Percentiles rank a stretch among this genome's conserved stretches.
Evolutionary conservation across 2,329 filamentous ascomycete genomes (phyloP).

Genomic region (Botrytis byssoidea): DNA sequence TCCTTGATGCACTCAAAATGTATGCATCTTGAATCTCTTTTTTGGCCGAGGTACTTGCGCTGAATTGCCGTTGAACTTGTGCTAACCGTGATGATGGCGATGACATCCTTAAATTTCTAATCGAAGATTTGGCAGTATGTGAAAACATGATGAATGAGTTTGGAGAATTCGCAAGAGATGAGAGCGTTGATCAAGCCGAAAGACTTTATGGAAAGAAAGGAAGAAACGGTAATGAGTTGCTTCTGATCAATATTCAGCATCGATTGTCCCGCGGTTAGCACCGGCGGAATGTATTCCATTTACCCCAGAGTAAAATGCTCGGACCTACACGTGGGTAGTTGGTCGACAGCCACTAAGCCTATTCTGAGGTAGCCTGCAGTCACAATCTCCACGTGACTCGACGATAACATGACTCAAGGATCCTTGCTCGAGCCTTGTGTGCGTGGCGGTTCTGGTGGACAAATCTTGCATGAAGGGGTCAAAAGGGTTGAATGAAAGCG

Average conservation of each 20-base stretch:
- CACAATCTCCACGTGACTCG: conserved; percentile 2
- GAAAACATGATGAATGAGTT: conserved; percentile 36
- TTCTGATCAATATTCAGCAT: neutral
- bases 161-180: neutral
- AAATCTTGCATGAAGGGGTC: neutral
- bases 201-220: neutral
- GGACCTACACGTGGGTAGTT: neutral
- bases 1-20: conserved; percentile 86
- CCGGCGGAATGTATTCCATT: conserved; percentile 1
- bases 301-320: conserved; percentile 4
- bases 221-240: neutral
- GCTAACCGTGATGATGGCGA: conserved; percentile 41
- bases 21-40: conserved; percentile 87
- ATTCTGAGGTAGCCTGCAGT: neutral
- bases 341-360: neutral
- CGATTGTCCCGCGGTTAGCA: conserved; percentile 19
- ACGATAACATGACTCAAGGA: conserved; percentile 10
- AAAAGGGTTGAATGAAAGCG: conserved; percentile 2
- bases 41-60: conserved; percentile 46
- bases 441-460: neutral
- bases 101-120: conserved; percentile 28
- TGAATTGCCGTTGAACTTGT: conserved; percentile 52
- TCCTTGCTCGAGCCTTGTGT: neutral
- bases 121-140: conserved; percentile 32
- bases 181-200: neutral